Conservation (phyloP, 1,139 yeast species). For the Candida sp. region DNA sequence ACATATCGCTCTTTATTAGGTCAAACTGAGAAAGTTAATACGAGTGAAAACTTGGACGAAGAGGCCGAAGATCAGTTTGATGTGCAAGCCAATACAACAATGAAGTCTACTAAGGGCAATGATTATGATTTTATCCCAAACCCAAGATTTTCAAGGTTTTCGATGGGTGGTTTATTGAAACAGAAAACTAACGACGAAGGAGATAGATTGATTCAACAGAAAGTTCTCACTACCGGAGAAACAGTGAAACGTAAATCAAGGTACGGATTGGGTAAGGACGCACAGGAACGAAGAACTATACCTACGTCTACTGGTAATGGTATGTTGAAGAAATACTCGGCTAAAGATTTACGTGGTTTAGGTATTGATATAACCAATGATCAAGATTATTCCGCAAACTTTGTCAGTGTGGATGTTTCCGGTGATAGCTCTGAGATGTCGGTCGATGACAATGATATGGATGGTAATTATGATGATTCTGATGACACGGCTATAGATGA, state of each 20-base stretch:
- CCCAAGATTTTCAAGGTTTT: constrained; percentile 42
- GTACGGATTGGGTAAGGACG: constrained; percentile 3
- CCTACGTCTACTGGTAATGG: constrained; percentile 2
- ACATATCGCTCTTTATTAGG: constrained; percentile 1
- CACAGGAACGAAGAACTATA: not conserved
- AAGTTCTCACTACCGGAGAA: constrained; percentile 15
- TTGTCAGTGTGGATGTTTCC: constrained; percentile 20
- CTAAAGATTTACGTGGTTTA: constrained; percentile 28
- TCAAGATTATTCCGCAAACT: constrained; percentile 7
- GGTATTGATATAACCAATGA: constrained; percentile 18
- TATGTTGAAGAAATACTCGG: constrained; percentile 20
- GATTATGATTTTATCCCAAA: constrained; percentile 33
- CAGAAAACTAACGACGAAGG: constrained; percentile 20
- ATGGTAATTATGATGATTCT: constrained; percentile 17
- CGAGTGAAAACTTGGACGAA: constrained; percentile 1
- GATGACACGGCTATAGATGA: constrained; percentile 21
- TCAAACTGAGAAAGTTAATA: constrained; percentile 4
- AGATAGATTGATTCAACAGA: constrained; percentile 12
- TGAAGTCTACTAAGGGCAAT: constrained; percentile 1
- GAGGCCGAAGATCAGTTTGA: constrained; percentile 5
- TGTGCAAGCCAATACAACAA: not conserved
- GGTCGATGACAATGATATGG: constrained; percentile 15
- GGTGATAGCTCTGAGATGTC: constrained; percentile 17
- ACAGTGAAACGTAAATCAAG: constrained; percentile 26
- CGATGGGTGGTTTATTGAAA: constrained; percentile 37